Evolutionary conservation across 257 asterid species (phyloP).

Genomic region (Perilla frutescens): DNA sequence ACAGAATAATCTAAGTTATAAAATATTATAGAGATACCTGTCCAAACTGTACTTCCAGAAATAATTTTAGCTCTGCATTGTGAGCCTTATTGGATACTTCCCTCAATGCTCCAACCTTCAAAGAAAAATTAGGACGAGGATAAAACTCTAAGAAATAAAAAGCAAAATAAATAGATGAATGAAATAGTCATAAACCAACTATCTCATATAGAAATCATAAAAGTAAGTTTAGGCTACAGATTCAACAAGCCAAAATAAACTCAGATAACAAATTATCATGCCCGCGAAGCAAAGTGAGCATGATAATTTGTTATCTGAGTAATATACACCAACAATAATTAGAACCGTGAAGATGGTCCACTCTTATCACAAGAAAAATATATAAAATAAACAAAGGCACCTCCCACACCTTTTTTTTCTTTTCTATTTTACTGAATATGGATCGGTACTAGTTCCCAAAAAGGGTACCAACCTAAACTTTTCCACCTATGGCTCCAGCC

Average conservation of each 20-base stretch:
- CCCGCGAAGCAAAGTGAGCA: constrained; percentile 18
- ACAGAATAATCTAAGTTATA: constrained; percentile 17
- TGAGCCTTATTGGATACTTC: constrained; percentile 80
- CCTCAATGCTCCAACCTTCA: constrained; percentile 92
- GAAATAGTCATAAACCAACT: constrained; percentile 19
- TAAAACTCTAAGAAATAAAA: constrained; percentile 2
- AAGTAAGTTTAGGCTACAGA: background rate
- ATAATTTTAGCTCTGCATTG: constrained; percentile 85
- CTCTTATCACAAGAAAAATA: background rate
- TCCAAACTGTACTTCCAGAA: constrained; percentile 81
- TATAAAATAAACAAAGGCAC: background rate
- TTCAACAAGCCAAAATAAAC: constrained; percentile 22
- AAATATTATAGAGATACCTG: constrained; percentile 50
- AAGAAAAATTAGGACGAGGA: constrained; percentile 14
- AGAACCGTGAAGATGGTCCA: background rate
- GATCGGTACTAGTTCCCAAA: background rate
- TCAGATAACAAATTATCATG: constrained; percentile 6
- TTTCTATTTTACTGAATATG: background rate
- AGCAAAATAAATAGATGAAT: constrained; percentile 6
- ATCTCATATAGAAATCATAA: background rate
- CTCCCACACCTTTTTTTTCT: background rate
- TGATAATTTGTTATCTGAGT: no score
- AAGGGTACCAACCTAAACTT: background rate
- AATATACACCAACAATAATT: background rate
- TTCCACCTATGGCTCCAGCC: background rate